Percentiles rank a stretch among this genome's conserved stretches.
phyloP scores from a whole-genome alignment of 2,329 filamentous ascomycete species.

The Coniochaeta prunicola region DNA sequence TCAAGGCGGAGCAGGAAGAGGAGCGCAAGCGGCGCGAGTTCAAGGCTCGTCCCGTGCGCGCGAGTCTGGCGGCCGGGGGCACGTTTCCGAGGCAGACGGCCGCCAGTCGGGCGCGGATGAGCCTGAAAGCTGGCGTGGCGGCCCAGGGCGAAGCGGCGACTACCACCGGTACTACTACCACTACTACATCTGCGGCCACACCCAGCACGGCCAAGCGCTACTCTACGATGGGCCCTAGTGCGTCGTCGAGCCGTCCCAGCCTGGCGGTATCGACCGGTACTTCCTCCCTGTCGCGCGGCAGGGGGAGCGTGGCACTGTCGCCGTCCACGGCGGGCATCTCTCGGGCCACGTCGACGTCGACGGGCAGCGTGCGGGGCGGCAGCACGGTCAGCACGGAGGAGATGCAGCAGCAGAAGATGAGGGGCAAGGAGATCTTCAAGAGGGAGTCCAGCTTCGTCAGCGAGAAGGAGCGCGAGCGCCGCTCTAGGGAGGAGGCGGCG shows the following conservation, averaged over 20 bases:
- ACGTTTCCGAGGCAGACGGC: conserved; percentile 47
- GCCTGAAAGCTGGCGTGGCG: conserved; percentile 37
- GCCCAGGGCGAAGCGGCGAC: conserved; percentile 25
- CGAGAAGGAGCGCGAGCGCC: conserved; percentile 44
- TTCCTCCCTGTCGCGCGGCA: conserved; percentile 14
- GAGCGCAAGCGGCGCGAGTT: conserved; percentile 54
- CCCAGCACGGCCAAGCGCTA: conserved; percentile 18
- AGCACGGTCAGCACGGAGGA: conserved; percentile 35
- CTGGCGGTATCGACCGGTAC: conserved; percentile 3
- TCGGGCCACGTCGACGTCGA: conserved; percentile 38
- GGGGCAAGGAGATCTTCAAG: conserved; percentile 46
- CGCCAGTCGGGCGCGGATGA: conserved; percentile 49
- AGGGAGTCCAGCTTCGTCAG: conserved; percentile 41
- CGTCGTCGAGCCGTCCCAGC: not conserved
- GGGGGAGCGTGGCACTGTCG: conserved; percentile 20
- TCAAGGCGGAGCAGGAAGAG: conserved; percentile 52
- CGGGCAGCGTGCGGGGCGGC: conserved; percentile 31
- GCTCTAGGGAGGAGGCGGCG: conserved; percentile 45
- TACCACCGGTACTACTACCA: no score
- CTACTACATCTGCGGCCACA: conserved; percentile 14
- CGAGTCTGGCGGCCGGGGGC: conserved; percentile 28
- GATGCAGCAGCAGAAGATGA: conserved; percentile 39
- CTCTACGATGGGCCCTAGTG: conserved; percentile 8
- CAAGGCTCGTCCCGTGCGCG: conserved; percentile 51
- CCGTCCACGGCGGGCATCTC: conserved; percentile 19